These are phyloP conservation scores for Triangularia setosa DNA, from an alignment of 2,329 filamentous ascomycete genomes.

Conservation along the genomic window DNA sequence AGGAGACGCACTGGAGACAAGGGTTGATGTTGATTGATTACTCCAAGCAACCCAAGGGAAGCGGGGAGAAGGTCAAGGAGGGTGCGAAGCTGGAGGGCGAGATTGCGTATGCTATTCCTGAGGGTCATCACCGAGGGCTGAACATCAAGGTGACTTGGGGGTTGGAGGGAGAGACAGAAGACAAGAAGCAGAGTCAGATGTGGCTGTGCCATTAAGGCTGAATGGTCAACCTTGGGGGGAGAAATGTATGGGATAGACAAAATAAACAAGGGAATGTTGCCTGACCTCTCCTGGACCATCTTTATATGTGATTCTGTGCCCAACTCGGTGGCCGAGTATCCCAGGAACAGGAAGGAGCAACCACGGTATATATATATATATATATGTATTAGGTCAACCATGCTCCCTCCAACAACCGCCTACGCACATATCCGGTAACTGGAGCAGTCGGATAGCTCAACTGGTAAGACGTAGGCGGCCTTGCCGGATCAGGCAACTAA, in stretches of 20 bases:
- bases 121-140: constrained; percentile 66
- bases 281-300: background rate
- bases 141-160: constrained; percentile 63
- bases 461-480: too few relatives aligned
- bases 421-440: too few relatives aligned
- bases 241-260: constrained; percentile 1
- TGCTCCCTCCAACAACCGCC: background rate
- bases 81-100: constrained; percentile 57
- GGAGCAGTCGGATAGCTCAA: too few relatives aligned
- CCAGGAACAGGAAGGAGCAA: background rate
- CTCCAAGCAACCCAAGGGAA: constrained; percentile 34
- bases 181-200: constrained; percentile 40
- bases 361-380: background rate
- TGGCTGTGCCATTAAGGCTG: constrained; percentile 46
- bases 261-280: background rate
- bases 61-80: constrained; percentile 47
- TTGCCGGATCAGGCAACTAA: too few relatives aligned
- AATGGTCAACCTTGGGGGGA: background rate
- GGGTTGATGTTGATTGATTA: constrained; percentile 68
- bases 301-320: too few relatives aligned
- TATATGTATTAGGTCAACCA: background rate
- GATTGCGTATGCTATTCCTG: constrained; percentile 65
- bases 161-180: constrained; percentile 34
- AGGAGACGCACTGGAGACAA: constrained; percentile 88
- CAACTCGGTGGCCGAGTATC: too few relatives aligned